phyloP scores from a whole-genome alignment of 2,329 filamentous ascomycete species.

The Metarhizium album region DNA sequence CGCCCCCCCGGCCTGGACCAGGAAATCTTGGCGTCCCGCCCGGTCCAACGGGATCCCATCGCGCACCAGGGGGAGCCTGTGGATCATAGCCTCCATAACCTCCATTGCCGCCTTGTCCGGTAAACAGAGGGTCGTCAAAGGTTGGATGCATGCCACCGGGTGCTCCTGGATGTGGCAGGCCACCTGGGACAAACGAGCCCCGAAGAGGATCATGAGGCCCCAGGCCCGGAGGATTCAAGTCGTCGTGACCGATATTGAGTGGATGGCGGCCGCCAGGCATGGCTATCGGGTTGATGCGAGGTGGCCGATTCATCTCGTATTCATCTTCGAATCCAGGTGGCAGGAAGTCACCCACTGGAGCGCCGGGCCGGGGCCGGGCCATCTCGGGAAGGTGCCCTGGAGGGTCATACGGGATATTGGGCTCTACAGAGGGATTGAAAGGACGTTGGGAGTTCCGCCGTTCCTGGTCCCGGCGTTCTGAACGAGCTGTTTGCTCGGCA shows the following conservation, averaged over 20 bases:
- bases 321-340: slow-evolving; percentile 93
- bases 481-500: slow-evolving; percentile 29
- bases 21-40: slow-evolving; percentile 40
- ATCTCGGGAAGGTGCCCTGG: slow-evolving; percentile 53
- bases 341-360: slow-evolving; percentile 61
- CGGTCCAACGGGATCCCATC: slow-evolving; percentile 81
- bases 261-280: slow-evolving; percentile 42
- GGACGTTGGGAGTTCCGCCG: slow-evolving; percentile 22
- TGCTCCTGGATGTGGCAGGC: slow-evolving; percentile 47
- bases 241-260: slow-evolving; percentile 68
- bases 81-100: slow-evolving; percentile 41
- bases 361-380: slow-evolving; percentile 49
- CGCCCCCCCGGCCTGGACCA: slow-evolving; percentile 29
- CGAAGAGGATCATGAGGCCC: slow-evolving; percentile 77
- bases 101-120: slow-evolving; percentile 35
- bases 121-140: slow-evolving; percentile 82
- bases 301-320: slow-evolving; percentile 64
- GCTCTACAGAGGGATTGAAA: slow-evolving; percentile 24
- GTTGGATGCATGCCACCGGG: slow-evolving; percentile 90
- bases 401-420: slow-evolving; percentile 56
- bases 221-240: slow-evolving; percentile 77
- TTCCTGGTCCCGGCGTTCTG: slow-evolving; percentile 29
- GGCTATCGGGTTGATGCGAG: slow-evolving; percentile 15
- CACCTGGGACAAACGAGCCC: slow-evolving; percentile 51
- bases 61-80: slow-evolving; percentile 73